These are phyloP conservation scores for Pseudocercospora macadamiae DNA, from an alignment of 2,329 filamentous ascomycete genomes.

Conservation along the genomic window DNA sequence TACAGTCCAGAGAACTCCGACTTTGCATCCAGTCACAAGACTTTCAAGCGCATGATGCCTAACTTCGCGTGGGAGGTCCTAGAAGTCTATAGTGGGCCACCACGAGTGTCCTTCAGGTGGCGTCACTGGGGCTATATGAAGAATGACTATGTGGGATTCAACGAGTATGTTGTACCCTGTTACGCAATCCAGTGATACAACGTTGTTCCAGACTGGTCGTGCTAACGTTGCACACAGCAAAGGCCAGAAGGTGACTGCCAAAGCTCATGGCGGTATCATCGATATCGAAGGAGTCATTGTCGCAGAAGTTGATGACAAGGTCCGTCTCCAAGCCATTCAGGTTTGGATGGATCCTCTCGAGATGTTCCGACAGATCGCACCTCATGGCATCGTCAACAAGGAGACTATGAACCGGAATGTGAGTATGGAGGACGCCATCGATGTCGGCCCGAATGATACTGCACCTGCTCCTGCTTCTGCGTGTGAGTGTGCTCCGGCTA, in stretches of 20 bases:
- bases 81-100: slow-evolving; percentile 68
- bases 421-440: slow-evolving; percentile 28
- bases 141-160: slow-evolving; percentile 66
- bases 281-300: slow-evolving; percentile 67
- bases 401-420: slow-evolving; percentile 44
- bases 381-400: slow-evolving; percentile 52
- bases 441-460: slow-evolving; percentile 24
- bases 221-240: slow-evolving; percentile 48
- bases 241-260: slow-evolving; percentile 64
- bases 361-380: slow-evolving; percentile 68
- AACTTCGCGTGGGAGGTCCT: slow-evolving; percentile 72
- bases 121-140: slow-evolving; percentile 70
- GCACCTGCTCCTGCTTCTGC: background rate
- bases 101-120: slow-evolving; percentile 66
- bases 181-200: slow-evolving; percentile 10
- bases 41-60: slow-evolving; percentile 74
- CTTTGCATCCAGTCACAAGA: slow-evolving; percentile 68
- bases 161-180: slow-evolving; percentile 54
- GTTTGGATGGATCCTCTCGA: slow-evolving; percentile 69
- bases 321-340: slow-evolving; percentile 62
- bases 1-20: slow-evolving; percentile 65
- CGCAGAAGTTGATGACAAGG: slow-evolving; percentile 62
- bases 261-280: slow-evolving; percentile 63
- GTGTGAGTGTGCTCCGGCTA: background rate
- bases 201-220: background rate